Evolutionary conservation across 73 alveolate species (phyloP).

Genomic region (Paramecium primaurelia): DNA sequence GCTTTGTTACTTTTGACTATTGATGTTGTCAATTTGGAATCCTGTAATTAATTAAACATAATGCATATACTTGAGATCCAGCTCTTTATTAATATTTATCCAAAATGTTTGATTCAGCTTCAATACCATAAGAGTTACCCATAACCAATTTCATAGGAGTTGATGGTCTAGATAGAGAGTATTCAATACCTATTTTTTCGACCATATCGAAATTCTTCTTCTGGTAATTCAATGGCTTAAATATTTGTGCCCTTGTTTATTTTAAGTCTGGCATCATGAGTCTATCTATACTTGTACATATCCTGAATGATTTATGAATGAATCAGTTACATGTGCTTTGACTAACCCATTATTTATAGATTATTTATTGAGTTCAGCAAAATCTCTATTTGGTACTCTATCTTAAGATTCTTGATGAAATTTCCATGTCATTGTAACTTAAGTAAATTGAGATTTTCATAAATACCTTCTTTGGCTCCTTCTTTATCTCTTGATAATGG

Average conservation of each 20-base stretch:
- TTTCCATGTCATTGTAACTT: conserved; percentile 77
- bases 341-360: conserved; percentile 64
- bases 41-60: not conserved
- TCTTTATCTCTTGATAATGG: conserved; percentile 77
- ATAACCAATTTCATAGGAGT: conserved; percentile 75
- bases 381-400: conserved; percentile 69
- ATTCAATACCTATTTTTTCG: conserved; percentile 29
- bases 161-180: conserved; percentile 64
- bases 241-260: conserved; percentile 26
- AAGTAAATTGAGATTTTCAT: not conserved
- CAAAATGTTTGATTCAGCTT: conserved; percentile 46
- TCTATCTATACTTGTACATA: conserved; percentile 5
- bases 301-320: not conserved
- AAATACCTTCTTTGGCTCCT: conserved; percentile 76
- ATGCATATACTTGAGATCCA: not conserved
- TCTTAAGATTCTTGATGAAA: conserved; percentile 70
- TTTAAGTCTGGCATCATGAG: conserved; percentile 40
- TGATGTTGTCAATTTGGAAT: not conserved
- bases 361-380: conserved; percentile 70
- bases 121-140: conserved; percentile 71
- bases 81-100: not conserved
- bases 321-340: conserved; percentile 56
- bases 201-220: conserved; percentile 62
- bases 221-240: conserved; percentile 35
- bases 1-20: not conserved